Evolutionary conservation across 2,329 filamentous ascomycete species (phyloP), one percentile per base, ranked within the genome.

Genomic region (Helminthosporium solani): DNA sequence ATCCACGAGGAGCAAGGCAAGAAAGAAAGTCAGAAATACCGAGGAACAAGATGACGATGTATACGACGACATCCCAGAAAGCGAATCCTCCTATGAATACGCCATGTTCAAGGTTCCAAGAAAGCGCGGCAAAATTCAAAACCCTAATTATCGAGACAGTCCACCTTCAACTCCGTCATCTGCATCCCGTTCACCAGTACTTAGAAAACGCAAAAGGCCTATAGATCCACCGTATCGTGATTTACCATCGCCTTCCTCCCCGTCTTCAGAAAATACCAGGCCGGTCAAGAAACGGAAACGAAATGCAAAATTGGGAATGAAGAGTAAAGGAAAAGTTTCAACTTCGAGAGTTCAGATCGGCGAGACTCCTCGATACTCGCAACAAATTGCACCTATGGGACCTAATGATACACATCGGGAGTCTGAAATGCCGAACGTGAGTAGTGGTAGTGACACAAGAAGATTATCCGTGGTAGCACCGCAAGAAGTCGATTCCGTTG

Each of bases 21-120:
- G 36, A 23, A 2, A 9, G 23, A 37, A 28, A 14, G 38, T 23
- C 19, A 20, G 3, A 27, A 28, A 9, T 20, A n/a, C 11, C 19
- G 16, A 33, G 5, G 33, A 39, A 7, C 7, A 39, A 7, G 6
- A 4, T 31, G 28, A 39, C 4, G 28, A n/a, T 31, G 34, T n/a
- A 16, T 39, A 39, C 21, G 21, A 25, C 3, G 21, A 27, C n/a
- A 20, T 18, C 7, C 36, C 36, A 6, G 16, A 34, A 18, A 44
- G 34, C 31, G 25, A 21, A 19, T 19, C 42, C 6, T 44, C 33
- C 3, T 44, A 44, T n/a, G 43, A 44, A 20, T 14, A 38, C 21
- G 18, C 16, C 42, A 16, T 11, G 5, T 19, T 9, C 33, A 8
- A 35, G 28, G 33, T 37, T n/a, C 19, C 23, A 25, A 33, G 5